These are phyloP conservation scores for Cercospora sesami DNA, from an alignment of 2,329 filamentous ascomycete species.

Conservation along the genomic window DNA sequence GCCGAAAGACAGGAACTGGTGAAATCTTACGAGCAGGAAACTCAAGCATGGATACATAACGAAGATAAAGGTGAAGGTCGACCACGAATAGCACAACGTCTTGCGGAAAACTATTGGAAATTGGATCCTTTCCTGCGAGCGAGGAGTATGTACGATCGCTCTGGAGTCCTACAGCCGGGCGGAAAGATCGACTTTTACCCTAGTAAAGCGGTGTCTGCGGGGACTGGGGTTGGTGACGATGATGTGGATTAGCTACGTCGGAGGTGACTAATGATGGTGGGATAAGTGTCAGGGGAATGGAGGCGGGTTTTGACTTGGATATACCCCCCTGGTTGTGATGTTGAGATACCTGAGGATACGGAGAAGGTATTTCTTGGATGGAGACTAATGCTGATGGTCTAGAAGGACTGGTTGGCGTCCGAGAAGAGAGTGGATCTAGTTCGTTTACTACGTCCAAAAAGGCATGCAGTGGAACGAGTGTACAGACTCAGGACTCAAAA, in stretches of 20 bases:
- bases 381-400: too few relatives aligned
- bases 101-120: conserved; percentile 80
- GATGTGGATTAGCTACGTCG: conserved; percentile 14
- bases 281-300: background rate
- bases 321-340: conserved; percentile 1
- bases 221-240: conserved; percentile 3
- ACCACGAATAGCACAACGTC: conserved; percentile 42
- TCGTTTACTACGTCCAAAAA: too few relatives aligned
- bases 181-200: conserved; percentile 74
- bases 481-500: too few relatives aligned
- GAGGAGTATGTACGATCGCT: conserved; percentile 79
- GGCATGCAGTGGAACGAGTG: background rate
- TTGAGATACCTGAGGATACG: background rate
- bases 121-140: conserved; percentile 85
- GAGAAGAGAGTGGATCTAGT: too few relatives aligned
- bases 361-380: too few relatives aligned
- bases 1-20: conserved; percentile 65
- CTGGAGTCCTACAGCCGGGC: conserved; percentile 66
- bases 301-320: conserved; percentile 1
- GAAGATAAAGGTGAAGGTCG: conserved; percentile 40
- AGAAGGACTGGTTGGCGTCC: too few relatives aligned
- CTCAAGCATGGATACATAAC: conserved; percentile 70
- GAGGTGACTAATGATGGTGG: background rate
- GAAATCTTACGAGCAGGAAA: conserved; percentile 70
- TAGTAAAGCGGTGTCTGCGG: conserved; percentile 1